Base-by-base conservation (phyloP, 108 stramenopile species). In the Pseudonitzschia pungens region DNA sequence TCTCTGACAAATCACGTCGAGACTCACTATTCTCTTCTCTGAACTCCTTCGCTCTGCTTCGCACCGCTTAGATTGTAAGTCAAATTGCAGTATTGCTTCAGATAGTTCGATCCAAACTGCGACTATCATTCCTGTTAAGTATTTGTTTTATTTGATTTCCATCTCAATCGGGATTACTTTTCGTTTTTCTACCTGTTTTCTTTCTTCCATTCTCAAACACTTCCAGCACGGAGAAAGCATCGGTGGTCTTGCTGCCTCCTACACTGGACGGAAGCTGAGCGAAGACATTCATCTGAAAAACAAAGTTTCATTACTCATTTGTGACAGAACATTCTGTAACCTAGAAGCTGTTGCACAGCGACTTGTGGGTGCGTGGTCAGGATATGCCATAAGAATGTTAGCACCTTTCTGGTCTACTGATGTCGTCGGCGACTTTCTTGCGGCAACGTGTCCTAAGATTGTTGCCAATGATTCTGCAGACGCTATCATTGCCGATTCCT, bases 241-340 rank as follows among this genome's bases (percentile, higher is more conserved):
- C 56, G 92, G 93, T 12, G 93, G 94, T 9, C 84, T 92, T 75
- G 92, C 87, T n/a, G 92, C 92, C 4, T 85, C 88, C 2, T 86
- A 86, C n/a, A 87, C 89, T 11, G 90, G 84, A 14, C 76, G 79
- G 22, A 69, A 75, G 31, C 72, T 90, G 33, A 81, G 83, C 21
- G 65, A 70, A 28, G 33, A 53, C 11, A 43, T 77, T 10, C 41
- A 53, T 1, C 65, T 65, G 8, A 56, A 55, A 21, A 65, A 71
- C 28, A 83, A 73, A 42, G 21, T 86, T 20, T 65, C 85, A 24
- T 69, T 94, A 41, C 77, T 95, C 29, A 79, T 95, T 70, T 92
- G 94, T 63, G 94, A 95, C 77, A 78, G 94, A 62, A 92, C 94
- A 1, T 95, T 95, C 76, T 90, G 90, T 78, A 95, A 95, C 55